Conservation (phyloP, 108 stramenopile species). For the Phaeodactylum tricornutum region DNA sequence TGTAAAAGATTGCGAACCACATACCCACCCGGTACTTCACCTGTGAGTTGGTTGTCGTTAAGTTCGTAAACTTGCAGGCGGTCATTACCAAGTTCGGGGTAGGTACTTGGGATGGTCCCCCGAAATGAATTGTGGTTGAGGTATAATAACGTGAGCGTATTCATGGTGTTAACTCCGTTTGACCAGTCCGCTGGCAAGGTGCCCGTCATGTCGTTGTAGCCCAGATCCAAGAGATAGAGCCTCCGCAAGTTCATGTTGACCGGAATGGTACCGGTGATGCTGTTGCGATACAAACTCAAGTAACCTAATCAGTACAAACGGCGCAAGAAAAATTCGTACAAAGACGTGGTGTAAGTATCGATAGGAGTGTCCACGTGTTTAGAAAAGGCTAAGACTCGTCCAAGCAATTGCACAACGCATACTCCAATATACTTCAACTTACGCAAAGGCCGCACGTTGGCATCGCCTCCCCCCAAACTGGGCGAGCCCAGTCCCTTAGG, state of each 20-base stretch:
- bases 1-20: conserved; percentile 9
- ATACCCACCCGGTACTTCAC: conserved; percentile 17
- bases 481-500: conserved; percentile 10
- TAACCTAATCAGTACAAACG: conserved; percentile 12
- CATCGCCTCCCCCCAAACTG: neutral
- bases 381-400: neutral
- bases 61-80: conserved; percentile 18
- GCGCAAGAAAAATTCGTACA: neutral
- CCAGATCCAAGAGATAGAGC: conserved; percentile 29
- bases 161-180: conserved; percentile 7
- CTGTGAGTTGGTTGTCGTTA: conserved; percentile 32
- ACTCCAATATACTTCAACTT: conserved; percentile 6
- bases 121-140: conserved; percentile 33
- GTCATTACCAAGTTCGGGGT: conserved; percentile 28
- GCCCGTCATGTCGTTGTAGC: conserved; percentile 30
- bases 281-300: conserved; percentile 21
- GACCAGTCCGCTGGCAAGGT: conserved; percentile 22
- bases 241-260: conserved; percentile 8
- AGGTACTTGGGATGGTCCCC: conserved; percentile 24
- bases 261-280: conserved; percentile 29
- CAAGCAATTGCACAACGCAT: neutral
- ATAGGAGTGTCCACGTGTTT: neutral
- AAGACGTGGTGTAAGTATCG: neutral
- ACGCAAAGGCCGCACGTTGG: conserved; percentile 12
- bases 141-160: conserved; percentile 22